Evolutionary conservation across 2,329 filamentous ascomycete genomes (phyloP).

Genomic region (Aspergillus pseudoglaucus): DNA sequence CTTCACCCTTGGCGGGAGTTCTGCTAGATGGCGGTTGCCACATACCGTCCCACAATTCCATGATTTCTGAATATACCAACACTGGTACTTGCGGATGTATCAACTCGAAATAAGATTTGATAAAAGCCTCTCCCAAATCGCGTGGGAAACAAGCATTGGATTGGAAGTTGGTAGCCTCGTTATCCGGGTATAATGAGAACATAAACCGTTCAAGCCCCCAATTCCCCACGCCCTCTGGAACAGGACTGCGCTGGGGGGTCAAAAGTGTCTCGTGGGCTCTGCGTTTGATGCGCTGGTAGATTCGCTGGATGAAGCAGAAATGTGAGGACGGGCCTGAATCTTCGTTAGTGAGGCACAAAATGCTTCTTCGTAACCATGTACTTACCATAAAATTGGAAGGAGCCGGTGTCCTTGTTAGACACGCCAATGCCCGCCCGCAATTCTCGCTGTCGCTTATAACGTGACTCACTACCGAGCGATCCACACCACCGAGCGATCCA

Average conservation of each 20-base stretch:
- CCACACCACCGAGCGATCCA: no score
- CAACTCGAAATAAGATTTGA: constrained; percentile 9
- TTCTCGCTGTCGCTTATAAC: constrained; percentile 10
- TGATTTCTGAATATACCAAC: constrained; percentile 6
- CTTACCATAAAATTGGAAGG: constrained; percentile 13
- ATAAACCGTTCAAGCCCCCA: constrained; percentile 11
- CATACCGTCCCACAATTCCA: constrained; percentile 8
- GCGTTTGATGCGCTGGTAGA: constrained; percentile 10
- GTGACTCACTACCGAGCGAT: no score
- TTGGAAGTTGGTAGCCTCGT: background rate
- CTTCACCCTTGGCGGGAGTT: constrained; percentile 4
- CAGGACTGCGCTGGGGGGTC: constrained; percentile 1
- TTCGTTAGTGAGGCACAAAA: no score
- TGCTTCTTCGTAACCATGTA: no score
- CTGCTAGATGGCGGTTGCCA: constrained; percentile 4
- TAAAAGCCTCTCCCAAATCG: constrained; percentile 5
- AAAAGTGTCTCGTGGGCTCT: constrained; percentile 5
- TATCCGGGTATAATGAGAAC: constrained; percentile 5
- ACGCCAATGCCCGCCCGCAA: constrained; percentile 11
- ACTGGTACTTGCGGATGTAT: constrained; percentile 11
- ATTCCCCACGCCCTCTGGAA: constrained; percentile 7
- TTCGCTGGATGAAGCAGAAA: constrained; percentile 10
- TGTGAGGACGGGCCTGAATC: constrained; percentile 11
- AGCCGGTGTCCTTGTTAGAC: constrained; percentile 7
- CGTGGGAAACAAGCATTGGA: background rate